Base-by-base conservation (phyloP, 2,329 filamentous ascomycete genomes). In the Fusarium devonianum region DNA sequence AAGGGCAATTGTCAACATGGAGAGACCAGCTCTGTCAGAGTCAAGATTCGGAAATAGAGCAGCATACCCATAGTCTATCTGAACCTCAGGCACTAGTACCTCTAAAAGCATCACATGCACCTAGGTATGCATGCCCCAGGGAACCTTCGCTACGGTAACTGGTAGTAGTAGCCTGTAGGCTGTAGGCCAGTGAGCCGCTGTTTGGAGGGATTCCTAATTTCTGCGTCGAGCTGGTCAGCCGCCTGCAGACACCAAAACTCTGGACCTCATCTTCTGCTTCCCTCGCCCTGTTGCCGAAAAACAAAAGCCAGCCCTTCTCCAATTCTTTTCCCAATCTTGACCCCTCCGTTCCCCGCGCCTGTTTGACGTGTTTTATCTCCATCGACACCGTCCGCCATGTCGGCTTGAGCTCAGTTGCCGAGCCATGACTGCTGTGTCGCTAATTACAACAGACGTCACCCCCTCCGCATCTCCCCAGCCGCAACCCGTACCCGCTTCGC, bases 141-240 rank as follows among this genome's bases (percentile, higher is more conserved):
- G n/a, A n/a, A n/a, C n/a, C n/a, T n/a, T n/a, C n/a, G n/a, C n/a
- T n/a, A n/a, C n/a, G n/a, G n/a, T n/a, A n/a, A 12, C 18, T 42
- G 30, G 14, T n/a, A n/a, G 11, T 7, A 4, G 25, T 28, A 7
- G 25, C 7, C 25, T 28, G 5, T 10, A 28, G 13, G n/a, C 33
- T 14, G 23, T 42, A 4, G 14, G 5, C 5, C 12, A 34, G 32
- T 34, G n/a, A n/a, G n/a, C n/a, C n/a, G n/a, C n/a, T n/a, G n/a
- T n/a, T n/a, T n/a, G n/a, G n/a, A 43, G 53, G 47, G 53, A 61
- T 65, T 65, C 52, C 56, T 64, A 65, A 64, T 56, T 65, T 62
- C 61, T 64, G 37, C 32, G 35, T 51, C 45, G 59, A 46, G 51
- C 61, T 57, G 60, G 62, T 65, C 62, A 65, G 58, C 58, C 52